Conservation (phyloP, 768 basidiomycete species). For the Chalciporus piperatus region DNA sequence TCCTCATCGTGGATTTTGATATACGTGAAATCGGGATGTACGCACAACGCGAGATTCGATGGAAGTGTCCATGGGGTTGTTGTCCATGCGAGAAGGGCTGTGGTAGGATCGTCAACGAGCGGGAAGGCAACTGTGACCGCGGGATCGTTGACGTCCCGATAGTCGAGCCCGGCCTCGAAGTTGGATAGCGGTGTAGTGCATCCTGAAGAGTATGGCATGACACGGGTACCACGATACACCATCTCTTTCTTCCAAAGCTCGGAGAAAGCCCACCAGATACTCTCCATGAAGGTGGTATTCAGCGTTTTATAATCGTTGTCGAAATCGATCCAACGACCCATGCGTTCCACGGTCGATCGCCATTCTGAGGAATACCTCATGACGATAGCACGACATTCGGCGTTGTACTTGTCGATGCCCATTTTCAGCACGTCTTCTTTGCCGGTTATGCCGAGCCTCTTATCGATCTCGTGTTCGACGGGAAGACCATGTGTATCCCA, state of each 20-base stretch:
- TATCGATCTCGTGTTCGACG: constrained; percentile 99
- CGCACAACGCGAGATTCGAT: constrained; percentile 92
- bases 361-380: constrained; percentile 97
- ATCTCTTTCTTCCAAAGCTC: constrained; percentile 89
- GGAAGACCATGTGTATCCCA: constrained; percentile 99
- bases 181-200: constrained; percentile 96
- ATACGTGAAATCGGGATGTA: constrained; percentile 94
- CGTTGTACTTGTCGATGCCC: constrained; percentile 98
- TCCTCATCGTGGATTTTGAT: constrained; percentile 95
- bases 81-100: constrained; percentile 94
- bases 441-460: constrained; percentile 86
- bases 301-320: constrained; percentile 99
- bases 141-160: constrained; percentile 92
- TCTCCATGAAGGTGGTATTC: constrained; percentile 93
- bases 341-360: constrained; percentile 92
- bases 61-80: constrained; percentile 99
- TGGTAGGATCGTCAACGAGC: constrained; percentile 88
- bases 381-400: constrained; percentile 92
- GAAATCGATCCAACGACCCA: constrained; percentile 99
- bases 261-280: constrained; percentile 98
- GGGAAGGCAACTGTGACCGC: constrained; percentile 93
- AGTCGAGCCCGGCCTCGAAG: constrained; percentile 92
- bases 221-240: constrained; percentile 90
- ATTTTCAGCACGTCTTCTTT: constrained; percentile 91
- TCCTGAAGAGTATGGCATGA: constrained; percentile 98